Base-by-base conservation (phyloP, 768 basidiomycete species). In the Pisolithus orientalis region DNA sequence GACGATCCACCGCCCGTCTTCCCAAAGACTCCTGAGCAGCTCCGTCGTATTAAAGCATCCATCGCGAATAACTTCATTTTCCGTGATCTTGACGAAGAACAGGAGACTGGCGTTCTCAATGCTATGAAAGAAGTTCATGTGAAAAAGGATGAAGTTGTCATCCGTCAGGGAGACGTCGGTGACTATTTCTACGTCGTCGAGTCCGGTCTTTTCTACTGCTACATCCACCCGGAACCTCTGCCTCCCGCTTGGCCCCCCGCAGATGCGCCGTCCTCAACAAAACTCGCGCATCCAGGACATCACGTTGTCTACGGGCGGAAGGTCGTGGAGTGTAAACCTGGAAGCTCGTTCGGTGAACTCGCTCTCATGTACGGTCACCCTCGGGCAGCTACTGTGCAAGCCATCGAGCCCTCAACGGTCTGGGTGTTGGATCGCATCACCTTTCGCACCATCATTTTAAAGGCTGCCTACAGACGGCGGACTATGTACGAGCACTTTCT, bases 151-250 rank as follows among this genome's bases (percentile, higher is more conserved):
- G 85, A 94, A 58, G 85, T 94, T n/a, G 86, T 99, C 55, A 97
- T 99, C 59, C 82, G 89, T 47, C 96, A 99, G 69, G 96, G 96
- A 44, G 94, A 96, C 59, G 89, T 91, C 17, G 96, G 96, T 50
- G 94, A 97, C 62, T 94, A 85, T 71, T 98, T 97, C 69, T 99
- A 99, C 70, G 90, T 97, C 49, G 93, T 98, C 57, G 96, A 98
- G 71, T 78, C 80, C 42, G 96, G 96, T 2, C 71, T 83, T 52
- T 75, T 98, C 55, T 78, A 94, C 59, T 89, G 92, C 66, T 97
- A 84, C 68, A 84, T 87, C 58, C 82, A 78, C 50, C 77, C 80
- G 4, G 86, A 85, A 44, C 81, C 82, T 6, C 70, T 84, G 16
- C 82, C 85, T 2, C 78, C 80, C 0, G 71, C 77, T 31, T 84